Percentiles rank a stretch among this genome's conserved stretches.
These are phyloP conservation scores for Nakazawaea populi DNA, from an alignment of 805 yeast genomes.

Conservation along the genomic window DNA sequence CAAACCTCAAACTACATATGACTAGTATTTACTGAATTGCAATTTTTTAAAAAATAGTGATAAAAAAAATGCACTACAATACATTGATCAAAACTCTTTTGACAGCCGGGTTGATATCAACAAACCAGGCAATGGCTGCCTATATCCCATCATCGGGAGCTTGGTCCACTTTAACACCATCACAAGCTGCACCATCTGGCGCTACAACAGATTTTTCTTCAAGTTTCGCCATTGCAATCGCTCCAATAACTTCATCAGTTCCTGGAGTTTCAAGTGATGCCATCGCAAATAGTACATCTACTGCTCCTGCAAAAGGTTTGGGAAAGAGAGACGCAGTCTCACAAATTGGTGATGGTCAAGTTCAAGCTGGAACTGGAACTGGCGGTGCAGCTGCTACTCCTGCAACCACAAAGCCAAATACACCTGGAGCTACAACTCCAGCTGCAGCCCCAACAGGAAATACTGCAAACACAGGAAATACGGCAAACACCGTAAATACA, in stretches of 20 bases:
- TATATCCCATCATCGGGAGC: conserved; percentile 43
- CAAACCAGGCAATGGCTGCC: conserved; percentile 35
- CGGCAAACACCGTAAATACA: conserved; percentile 1
- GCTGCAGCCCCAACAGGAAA: conserved; percentile 21
- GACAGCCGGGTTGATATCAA: conserved; percentile 27
- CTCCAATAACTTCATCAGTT: conserved; percentile 30
- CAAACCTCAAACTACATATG: too few relatives aligned
- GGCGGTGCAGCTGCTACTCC: background rate
- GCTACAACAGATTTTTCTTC: conserved; percentile 51
- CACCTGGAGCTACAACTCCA: conserved; percentile 19
- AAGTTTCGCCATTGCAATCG: conserved; percentile 65
- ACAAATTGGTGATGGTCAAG: conserved; percentile 60
- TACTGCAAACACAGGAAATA: conserved; percentile 3
- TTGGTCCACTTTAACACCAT: conserved; percentile 65
- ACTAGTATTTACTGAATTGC: too few relatives aligned
- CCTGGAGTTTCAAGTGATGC: conserved; percentile 11
- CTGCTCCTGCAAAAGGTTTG: conserved; percentile 21
- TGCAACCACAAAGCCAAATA: background rate
- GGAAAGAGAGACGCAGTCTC: conserved; percentile 30
- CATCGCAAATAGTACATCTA: conserved; percentile 20
- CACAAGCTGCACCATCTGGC: conserved; percentile 39
- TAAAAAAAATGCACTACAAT: conserved; percentile 4
- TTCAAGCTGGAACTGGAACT: conserved; percentile 38
- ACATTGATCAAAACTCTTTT: background rate
- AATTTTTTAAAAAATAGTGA: background rate